Evolutionary conservation across 306 rosid species (phyloP), one percentile per base, ranked within the genome.

Genomic region (Rosa lucieae): DNA sequence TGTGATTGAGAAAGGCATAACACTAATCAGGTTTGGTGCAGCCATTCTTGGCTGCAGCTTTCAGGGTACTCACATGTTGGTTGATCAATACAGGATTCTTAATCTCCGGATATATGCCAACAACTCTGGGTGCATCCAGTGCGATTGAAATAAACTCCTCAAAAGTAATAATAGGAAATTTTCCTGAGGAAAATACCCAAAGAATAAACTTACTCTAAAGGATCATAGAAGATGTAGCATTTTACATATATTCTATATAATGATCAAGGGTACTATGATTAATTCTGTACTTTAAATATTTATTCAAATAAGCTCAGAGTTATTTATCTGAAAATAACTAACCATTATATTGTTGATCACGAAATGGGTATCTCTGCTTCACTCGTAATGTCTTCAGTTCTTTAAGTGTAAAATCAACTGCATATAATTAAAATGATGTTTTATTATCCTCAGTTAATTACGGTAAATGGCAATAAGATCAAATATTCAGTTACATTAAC

Each of bases 51-150:
- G 10, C 68, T 20, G 70, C 71, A 78, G 76, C 44, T 51, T 73
- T 77, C 8, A 56, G 74, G 62, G 68, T 77, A 90, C 99, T 90
- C 84, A 95, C 99, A 70, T 76, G 90, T 80, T 95, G 88, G 79
- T 95, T 95, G 85, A 93, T 90, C 42, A 90, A 69, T 44, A 93
- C 94, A 37, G 99, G 98, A 77, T 82, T 84, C 87, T 95, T 95
- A 59, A 95, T 90, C 87, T 95, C 99, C 12, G 99, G 98, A 80
- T 95, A 95, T 83, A 95, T 90, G 89, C 99, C 99, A 79, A 95
- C 97, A 70, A 95, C 90, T 84, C 98, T 91, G 78, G 87, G 84
- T 43, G 98, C 96, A 32, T 91, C 89, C 82, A 95, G 77, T 78
- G 98, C 98, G 71, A 95, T 90, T 65, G 89, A 67, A 84, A 95